Evolutionary conservation across 192 early-diverging fungal genomes (phyloP).

Genomic region (Obelidium mucronatum): DNA sequence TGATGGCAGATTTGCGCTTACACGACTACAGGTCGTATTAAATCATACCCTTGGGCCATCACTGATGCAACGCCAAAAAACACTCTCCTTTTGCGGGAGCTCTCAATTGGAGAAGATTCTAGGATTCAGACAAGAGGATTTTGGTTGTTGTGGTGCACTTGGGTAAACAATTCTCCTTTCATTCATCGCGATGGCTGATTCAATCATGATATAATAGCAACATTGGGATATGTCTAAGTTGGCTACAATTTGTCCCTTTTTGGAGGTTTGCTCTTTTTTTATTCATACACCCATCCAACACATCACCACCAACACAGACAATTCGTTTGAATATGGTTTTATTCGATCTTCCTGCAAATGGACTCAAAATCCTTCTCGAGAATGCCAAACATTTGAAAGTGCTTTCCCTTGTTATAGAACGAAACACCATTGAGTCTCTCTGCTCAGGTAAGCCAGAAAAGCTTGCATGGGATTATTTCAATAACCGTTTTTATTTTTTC

Average conservation of each 20-base stretch:
- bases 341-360: constrained; percentile 50
- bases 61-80: constrained; percentile 23
- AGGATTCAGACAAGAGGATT: constrained; percentile 58
- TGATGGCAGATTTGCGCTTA: not conserved
- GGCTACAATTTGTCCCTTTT: constrained; percentile 46
- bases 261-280: constrained; percentile 53
- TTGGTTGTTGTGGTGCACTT: constrained; percentile 61
- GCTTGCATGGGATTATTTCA: not conserved
- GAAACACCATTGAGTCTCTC: constrained; percentile 39
- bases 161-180: constrained; percentile 4
- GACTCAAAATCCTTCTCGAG: constrained; percentile 37
- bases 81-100: constrained; percentile 38
- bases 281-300: too few species aligned
- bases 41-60: constrained; percentile 57
- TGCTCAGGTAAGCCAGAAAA: constrained; percentile 21
- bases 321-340: constrained; percentile 58
- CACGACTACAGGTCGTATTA: constrained; percentile 47
- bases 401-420: constrained; percentile 50
- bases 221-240: constrained; percentile 47
- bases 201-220: constrained; percentile 30
- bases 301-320: too few species aligned
- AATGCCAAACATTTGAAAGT: constrained; percentile 38
- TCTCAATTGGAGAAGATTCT: constrained; percentile 56
- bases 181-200: not conserved
- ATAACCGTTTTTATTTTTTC: too few species aligned